phyloP scores from a whole-genome alignment of 2,329 filamentous ascomycete species.

The Xylariaceae sp. region DNA sequence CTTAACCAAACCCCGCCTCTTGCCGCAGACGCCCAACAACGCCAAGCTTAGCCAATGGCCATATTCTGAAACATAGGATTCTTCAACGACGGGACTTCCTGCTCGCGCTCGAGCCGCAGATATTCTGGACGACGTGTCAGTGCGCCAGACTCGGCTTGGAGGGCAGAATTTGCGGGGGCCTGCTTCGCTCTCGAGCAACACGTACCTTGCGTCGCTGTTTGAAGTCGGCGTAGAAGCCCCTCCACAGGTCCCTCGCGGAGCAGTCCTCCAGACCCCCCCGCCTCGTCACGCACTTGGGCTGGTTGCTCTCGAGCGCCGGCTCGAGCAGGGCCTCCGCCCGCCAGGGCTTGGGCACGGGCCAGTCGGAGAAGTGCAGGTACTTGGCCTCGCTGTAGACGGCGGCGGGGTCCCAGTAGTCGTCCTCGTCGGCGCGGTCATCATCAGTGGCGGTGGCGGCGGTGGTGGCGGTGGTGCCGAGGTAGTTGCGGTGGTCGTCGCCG shows the following conservation, averaged over 20 bases:
- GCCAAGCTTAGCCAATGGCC: no score
- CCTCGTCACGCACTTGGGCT: conserved; percentile 12
- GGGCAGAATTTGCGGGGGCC: no score
- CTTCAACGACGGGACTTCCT: no score
- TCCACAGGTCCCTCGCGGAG: conserved; percentile 25
- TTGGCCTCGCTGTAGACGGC: conserved; percentile 51
- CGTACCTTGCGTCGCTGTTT: conserved; percentile 21
- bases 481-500: conserved; percentile 36
- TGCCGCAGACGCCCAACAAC: no score
- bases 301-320: conserved; percentile 16
- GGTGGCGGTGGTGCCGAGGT: conserved; percentile 29
- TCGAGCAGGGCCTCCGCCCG: conserved; percentile 19
- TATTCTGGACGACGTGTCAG: no score
- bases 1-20: no score
- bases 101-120: no score
- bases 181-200: conserved; percentile 1
- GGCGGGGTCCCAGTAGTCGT: conserved; percentile 55
- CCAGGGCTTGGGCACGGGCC: conserved; percentile 59
- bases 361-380: conserved; percentile 64
- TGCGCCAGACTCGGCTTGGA: no score
- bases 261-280: conserved; percentile 12
- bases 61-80: no score
- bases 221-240: conserved; percentile 28
- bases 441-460: no score
- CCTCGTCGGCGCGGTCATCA: conserved; percentile 46